Percentiles rank a stretch among this genome's conserved stretches.
phyloP scores from a whole-genome alignment of 2,329 filamentous ascomycete genomes.

The Dryadomyces quercivorus region DNA sequence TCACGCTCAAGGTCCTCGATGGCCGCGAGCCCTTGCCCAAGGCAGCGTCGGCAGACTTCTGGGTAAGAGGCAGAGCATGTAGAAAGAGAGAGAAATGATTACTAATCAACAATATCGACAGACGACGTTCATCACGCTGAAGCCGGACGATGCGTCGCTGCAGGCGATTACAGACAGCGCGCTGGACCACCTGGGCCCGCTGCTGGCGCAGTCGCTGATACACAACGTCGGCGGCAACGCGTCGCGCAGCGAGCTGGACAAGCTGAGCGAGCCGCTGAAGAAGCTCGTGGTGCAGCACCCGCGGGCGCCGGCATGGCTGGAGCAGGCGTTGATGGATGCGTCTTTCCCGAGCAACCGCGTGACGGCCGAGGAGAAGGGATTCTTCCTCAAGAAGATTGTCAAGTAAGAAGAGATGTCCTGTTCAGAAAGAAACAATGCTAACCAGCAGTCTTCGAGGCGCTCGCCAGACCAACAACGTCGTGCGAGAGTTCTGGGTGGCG shows the following conservation, averaged over 20 bases:
- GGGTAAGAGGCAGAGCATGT: slow-evolving; percentile 48
- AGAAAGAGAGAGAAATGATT: background rate
- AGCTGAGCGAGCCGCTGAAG: slow-evolving; percentile 57
- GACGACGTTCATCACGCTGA: slow-evolving; percentile 41
- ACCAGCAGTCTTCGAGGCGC: slow-evolving; percentile 46
- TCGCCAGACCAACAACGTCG: slow-evolving; percentile 51
- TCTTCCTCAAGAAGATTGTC: slow-evolving; percentile 55
- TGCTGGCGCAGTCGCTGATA: slow-evolving; percentile 46
- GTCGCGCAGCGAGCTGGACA: slow-evolving; percentile 60
- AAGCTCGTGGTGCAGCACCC: slow-evolving; percentile 48
- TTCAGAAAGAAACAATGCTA: background rate
- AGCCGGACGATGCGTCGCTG: slow-evolving; percentile 26
- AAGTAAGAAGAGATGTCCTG: slow-evolving; percentile 26
- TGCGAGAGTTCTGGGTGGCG: slow-evolving; percentile 62
- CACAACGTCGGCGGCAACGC: slow-evolving; percentile 57
- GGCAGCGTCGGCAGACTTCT: slow-evolving; percentile 60
- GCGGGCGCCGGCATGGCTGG: slow-evolving; percentile 48
- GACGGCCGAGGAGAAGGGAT: slow-evolving; percentile 42
- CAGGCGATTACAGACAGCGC: slow-evolving; percentile 34
- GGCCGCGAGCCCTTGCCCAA: slow-evolving; percentile 67
- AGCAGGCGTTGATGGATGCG: slow-evolving; percentile 41
- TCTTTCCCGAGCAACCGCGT: slow-evolving; percentile 50
- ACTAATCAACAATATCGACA: slow-evolving; percentile 14
- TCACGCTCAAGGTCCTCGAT: slow-evolving; percentile 57
- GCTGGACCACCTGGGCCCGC: slow-evolving; percentile 47